These are phyloP conservation scores for Claviceps sp. DNA, from an alignment of 2,329 filamentous ascomycete species.

Conservation along the genomic window DNA sequence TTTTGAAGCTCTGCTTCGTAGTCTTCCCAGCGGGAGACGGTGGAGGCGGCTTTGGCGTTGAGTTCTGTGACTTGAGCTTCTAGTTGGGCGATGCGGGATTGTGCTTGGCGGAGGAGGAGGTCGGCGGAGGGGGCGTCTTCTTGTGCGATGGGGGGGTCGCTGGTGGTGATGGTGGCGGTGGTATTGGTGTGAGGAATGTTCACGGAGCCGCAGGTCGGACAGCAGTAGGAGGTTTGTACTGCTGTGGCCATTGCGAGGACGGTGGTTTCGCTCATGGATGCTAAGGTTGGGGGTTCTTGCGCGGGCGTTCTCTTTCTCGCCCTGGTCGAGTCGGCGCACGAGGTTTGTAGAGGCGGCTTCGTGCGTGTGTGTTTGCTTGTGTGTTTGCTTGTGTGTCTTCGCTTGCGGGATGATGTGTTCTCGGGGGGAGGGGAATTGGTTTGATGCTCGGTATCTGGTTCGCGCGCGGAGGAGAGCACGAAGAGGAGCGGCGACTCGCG, in stretches of 20 bases:
- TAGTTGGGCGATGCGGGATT: slow-evolving; percentile 52
- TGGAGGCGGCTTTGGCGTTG: slow-evolving; percentile 55
- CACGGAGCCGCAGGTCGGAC: slow-evolving; percentile 36
- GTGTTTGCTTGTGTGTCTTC: too few relatives aligned
- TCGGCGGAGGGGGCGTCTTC: neutral
- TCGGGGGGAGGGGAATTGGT: too few relatives aligned
- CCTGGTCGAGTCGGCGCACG: neutral
- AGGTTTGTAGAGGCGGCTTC: too few relatives aligned
- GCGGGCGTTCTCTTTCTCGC: neutral
- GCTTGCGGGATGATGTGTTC: too few relatives aligned
- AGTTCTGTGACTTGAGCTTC: slow-evolving; percentile 57
- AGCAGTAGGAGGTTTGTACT: slow-evolving; percentile 23
- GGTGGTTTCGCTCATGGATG: slow-evolving; percentile 11
- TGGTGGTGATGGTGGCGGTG: neutral
- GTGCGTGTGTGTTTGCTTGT: too few relatives aligned
- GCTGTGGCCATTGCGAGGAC: slow-evolving; percentile 20
- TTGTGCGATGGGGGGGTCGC: slow-evolving; percentile 13
- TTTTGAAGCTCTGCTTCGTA: slow-evolving; percentile 65
- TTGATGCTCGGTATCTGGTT: too few relatives aligned
- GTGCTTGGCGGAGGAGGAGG: slow-evolving; percentile 36
- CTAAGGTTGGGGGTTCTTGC: neutral
- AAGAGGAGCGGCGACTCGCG: too few relatives aligned
- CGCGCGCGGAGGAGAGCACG: too few relatives aligned
- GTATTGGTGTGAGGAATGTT: slow-evolving; percentile 14
- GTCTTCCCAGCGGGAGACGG: slow-evolving; percentile 55